These are phyloP conservation scores for Xanthoconium stramineum DNA, from an alignment of 768 basidiomycete genomes.

Conservation along the genomic window DNA sequence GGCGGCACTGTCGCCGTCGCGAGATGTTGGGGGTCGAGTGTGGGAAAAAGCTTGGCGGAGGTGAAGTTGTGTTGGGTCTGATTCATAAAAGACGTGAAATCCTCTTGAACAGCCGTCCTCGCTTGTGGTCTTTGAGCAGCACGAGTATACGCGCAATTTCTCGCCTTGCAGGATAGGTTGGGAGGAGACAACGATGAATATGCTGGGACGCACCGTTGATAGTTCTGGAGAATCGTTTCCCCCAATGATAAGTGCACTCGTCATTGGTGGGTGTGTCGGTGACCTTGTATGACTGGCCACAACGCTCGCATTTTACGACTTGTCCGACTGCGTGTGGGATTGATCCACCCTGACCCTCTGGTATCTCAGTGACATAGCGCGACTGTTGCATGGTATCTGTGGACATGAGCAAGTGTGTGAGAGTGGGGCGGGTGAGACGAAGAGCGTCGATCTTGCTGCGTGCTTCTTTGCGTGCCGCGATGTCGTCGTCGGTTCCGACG, in stretches of 20 bases:
- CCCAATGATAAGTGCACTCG: constrained; percentile 84
- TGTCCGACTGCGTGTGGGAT: constrained; percentile 61
- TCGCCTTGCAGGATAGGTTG: constrained; percentile 47
- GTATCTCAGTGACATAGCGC: constrained; percentile 71
- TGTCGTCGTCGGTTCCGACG: constrained; percentile 71
- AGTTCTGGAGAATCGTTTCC: constrained; percentile 57
- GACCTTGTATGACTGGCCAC: constrained; percentile 65
- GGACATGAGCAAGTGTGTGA: constrained; percentile 61
- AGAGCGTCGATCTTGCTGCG: constrained; percentile 52
- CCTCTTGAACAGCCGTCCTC: constrained; percentile 73
- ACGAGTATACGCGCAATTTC: constrained; percentile 66
- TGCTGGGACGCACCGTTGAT: constrained; percentile 54
- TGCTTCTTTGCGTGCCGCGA: constrained; percentile 52
- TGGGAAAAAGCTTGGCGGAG: constrained; percentile 69
- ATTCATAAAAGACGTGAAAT: constrained; percentile 90
- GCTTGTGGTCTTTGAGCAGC: constrained; percentile 63
- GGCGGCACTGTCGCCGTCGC: constrained; percentile 1
- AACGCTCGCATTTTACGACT: constrained; percentile 75
- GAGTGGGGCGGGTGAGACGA: constrained; percentile 46
- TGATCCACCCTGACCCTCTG: constrained; percentile 61
- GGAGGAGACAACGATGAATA: not conserved
- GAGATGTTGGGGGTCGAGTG: constrained; percentile 26
- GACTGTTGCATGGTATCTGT: constrained; percentile 55
- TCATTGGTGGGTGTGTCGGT: constrained; percentile 52
- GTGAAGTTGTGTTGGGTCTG: constrained; percentile 61